A percentile compares a stretch with the other conserved stretches of the same genome.
Evolutionary conservation across 257 asterid species (phyloP).

Genomic region (Thymus mandschuricus): DNA sequence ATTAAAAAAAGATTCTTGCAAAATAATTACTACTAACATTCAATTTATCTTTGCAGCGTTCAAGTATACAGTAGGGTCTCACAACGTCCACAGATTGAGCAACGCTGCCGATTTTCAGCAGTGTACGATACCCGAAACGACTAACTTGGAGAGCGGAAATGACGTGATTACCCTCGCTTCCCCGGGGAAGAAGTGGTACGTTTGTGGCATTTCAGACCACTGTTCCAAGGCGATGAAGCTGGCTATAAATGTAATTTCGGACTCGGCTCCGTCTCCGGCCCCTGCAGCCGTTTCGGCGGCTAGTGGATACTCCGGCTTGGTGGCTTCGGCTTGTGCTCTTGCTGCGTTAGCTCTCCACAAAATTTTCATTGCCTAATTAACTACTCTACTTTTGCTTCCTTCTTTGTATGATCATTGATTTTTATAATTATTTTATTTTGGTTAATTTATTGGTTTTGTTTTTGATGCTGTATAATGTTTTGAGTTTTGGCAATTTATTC

Average conservation of each 20-base stretch:
- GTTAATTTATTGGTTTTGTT: too few relatives aligned
- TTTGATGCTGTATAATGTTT: too few relatives aligned
- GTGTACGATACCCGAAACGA: background rate
- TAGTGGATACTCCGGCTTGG: background rate
- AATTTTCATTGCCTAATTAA: background rate
- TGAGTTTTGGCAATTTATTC: too few relatives aligned
- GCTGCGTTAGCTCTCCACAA: conserved; percentile 6
- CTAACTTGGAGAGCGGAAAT: conserved; percentile 19
- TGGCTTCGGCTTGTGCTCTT: background rate
- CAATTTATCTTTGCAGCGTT: conserved; percentile 35
- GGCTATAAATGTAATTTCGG: conserved; percentile 22
- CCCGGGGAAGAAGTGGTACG: conserved; percentile 51
- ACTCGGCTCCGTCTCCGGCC: background rate
- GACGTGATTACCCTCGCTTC: conserved; percentile 31
- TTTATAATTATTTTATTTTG: background rate
- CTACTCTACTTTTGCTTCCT: too few relatives aligned
- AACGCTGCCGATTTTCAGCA: background rate
- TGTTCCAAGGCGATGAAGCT: conserved; percentile 45
- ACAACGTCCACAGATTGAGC: conserved; percentile 40
- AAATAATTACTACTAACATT: too few relatives aligned
- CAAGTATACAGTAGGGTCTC: conserved; percentile 42
- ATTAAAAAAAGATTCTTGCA: too few relatives aligned
- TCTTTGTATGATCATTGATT: background rate
- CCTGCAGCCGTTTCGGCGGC: background rate
- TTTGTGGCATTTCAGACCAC: conserved; percentile 30